phyloP scores from a whole-genome alignment of 305 asterid species.

The Caryopteris hybrid region DNA sequence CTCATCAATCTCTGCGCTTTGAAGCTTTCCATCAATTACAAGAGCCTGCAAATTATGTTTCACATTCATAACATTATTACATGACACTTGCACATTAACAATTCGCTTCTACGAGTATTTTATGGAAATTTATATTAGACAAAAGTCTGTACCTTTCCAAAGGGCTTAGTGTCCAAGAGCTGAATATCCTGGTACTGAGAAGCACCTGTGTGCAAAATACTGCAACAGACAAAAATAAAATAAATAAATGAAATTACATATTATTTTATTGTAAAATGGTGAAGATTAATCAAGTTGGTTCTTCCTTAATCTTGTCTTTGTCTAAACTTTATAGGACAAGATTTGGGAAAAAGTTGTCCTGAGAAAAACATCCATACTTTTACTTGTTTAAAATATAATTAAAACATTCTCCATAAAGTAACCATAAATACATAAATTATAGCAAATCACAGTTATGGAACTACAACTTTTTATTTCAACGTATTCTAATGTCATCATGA shows the following conservation, averaged over 20 bases:
- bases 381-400: not conserved
- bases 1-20: conserved; percentile 95
- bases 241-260: not conserved
- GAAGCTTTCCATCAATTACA: conserved; percentile 94
- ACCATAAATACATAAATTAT: not conserved
- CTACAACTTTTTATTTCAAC: not conserved
- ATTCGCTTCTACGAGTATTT: too few species aligned
- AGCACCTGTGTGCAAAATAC: conserved; percentile 88
- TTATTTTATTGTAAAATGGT: not conserved
- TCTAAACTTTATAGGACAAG: conserved; percentile 34
- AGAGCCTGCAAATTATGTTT: conserved; percentile 51
- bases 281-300: not conserved
- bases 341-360: conserved; percentile 19
- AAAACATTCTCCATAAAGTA: not conserved
- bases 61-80: too few species aligned
- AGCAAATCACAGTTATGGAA: not conserved
- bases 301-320: conserved; percentile 19
- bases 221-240: conserved; percentile 24
- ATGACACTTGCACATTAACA: not conserved
- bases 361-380: conserved; percentile 21
- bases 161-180: conserved; percentile 91
- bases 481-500: not conserved
- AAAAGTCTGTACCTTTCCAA: conserved; percentile 58
- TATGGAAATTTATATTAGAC: not conserved
- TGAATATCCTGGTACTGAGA: conserved; percentile 89